phyloP scores from a whole-genome alignment of 179 eudicot species.

The Beta lomatogona region DNA sequence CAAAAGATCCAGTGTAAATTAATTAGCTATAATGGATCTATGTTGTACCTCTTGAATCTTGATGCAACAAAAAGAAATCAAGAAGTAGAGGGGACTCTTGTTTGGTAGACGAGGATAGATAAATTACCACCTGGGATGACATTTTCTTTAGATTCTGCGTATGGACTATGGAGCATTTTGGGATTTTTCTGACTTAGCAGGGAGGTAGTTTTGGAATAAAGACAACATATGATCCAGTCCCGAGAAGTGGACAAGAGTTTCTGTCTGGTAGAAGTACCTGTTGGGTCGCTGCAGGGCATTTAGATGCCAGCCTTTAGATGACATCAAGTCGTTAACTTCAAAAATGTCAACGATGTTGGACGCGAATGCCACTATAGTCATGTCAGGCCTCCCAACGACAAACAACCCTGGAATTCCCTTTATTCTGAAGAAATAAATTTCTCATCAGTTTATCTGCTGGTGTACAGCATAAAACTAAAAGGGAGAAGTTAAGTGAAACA shows the following conservation, averaged over 20 bases:
- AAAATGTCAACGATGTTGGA: constrained; percentile 78
- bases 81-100: not conserved
- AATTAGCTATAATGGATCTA: not conserved
- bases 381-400: constrained; percentile 88
- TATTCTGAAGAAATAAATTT: constrained; percentile 45
- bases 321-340: constrained; percentile 90
- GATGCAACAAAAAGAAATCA: not conserved
- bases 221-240: not conserved
- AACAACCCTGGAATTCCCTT: constrained; percentile 70
- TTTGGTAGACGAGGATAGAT: not conserved
- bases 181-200: not conserved
- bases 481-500: constrained; percentile 5
- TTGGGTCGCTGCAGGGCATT: constrained; percentile 94
- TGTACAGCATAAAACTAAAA: not conserved
- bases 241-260: not conserved
- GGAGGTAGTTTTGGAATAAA: not conserved
- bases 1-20: too few species aligned
- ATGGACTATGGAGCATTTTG: not conserved
- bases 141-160: not conserved
- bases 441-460: not conserved
- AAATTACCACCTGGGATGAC: not conserved
- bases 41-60: not conserved
- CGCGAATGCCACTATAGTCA: constrained; percentile 96
- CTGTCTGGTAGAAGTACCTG: constrained; percentile 43
- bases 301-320: constrained; percentile 97